A percentile compares a stretch with the other conserved stretches of the same genome.
These are phyloP conservation scores for Euphorbia pulcherrima DNA, from an alignment of 345 rosid genomes.

Conservation along the genomic window DNA sequence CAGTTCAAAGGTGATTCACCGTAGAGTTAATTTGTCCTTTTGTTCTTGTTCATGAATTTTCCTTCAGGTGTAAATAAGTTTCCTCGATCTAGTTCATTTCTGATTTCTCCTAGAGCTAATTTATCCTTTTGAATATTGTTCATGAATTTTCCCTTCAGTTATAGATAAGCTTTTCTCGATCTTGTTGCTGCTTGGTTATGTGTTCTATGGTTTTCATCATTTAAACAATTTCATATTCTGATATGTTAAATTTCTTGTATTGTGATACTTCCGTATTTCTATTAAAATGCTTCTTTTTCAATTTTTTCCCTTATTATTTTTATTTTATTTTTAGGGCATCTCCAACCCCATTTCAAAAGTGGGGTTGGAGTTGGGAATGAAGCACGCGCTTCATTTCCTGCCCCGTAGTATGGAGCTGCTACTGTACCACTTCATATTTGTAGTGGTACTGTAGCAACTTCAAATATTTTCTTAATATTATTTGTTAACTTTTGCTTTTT, in stretches of 20 bases:
- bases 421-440: no score
- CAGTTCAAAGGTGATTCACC: neutral
- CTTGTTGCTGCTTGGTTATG: neutral
- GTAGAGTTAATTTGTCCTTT: neutral
- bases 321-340: no score
- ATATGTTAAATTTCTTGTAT: neutral
- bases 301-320: neutral
- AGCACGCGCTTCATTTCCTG: no score
- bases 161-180: neutral
- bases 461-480: no score
- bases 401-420: no score
- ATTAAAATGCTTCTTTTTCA: neutral
- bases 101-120: neutral
- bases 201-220: neutral
- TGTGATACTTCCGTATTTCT: neutral
- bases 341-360: no score
- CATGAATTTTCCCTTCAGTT: neutral
- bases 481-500: no score
- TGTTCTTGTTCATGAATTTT: neutral
- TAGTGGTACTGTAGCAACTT: no score
- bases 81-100: neutral
- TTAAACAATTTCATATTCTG: neutral
- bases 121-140: neutral
- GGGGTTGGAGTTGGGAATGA: no score
- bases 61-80: neutral